Conservation (phyloP, 371 early-diverging fungal genomes). For the Cokeromyces recurvatus region DNA sequence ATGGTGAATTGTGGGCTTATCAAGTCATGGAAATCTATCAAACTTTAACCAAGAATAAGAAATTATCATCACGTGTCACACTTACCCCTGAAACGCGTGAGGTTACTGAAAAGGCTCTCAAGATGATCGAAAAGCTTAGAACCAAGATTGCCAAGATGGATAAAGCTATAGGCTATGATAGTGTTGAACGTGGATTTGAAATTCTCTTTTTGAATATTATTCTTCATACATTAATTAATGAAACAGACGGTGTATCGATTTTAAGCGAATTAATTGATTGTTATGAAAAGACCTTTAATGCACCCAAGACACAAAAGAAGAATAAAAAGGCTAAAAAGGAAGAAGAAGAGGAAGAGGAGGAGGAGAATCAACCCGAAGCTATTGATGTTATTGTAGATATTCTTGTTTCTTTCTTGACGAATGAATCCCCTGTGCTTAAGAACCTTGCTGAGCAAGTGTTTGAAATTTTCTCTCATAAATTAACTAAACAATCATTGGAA, state of each 20-base stretch:
- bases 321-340: conserved; percentile 19
- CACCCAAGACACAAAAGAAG: conserved; percentile 33
- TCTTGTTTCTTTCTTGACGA: conserved; percentile 81
- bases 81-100: conserved; percentile 15
- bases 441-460: conserved; percentile 80
- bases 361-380: conserved; percentile 67
- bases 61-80: conserved; percentile 10
- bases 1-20: conserved; percentile 64
- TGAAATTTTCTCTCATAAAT: conserved; percentile 68
- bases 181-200: conserved; percentile 65
- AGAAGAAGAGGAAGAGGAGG: conserved; percentile 34
- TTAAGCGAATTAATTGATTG: conserved; percentile 72
- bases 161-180: conserved; percentile 34
- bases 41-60: conserved; percentile 44
- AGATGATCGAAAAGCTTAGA: conserved; percentile 12
- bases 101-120: conserved; percentile 20
- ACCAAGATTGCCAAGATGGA: conserved; percentile 27
- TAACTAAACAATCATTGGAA: conserved; percentile 73
- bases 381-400: conserved; percentile 91
- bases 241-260: conserved; percentile 58
- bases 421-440: conserved; percentile 74
- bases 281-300: conserved; percentile 61
- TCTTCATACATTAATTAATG: conserved; percentile 61
- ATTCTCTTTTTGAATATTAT: conserved; percentile 64
- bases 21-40: conserved; percentile 47